Conservation (phyloP, 1,139 yeast species). For the Diutina pseudorugosa region DNA sequence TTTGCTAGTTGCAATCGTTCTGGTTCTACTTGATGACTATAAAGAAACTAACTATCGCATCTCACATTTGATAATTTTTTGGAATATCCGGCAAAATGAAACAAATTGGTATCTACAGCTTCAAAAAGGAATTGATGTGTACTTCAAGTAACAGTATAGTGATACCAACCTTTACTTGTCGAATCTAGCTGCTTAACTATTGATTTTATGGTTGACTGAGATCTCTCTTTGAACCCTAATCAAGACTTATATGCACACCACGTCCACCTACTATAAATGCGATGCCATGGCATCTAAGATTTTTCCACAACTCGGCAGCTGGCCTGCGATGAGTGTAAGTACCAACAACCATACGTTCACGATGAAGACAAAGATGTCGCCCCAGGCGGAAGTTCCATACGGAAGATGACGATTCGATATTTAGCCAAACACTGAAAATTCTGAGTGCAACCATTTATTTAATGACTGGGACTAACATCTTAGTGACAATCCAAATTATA, state of each 20-base stretch:
- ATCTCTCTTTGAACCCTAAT: not conserved
- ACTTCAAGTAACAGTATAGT: no score
- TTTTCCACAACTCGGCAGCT: not conserved
- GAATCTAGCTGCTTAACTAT: no score
- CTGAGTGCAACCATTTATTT: not conserved
- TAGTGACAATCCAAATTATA: not conserved
- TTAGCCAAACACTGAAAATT: conserved; percentile 5
- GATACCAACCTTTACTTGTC: no score
- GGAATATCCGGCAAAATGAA: no score
- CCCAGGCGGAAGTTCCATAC: conserved; percentile 4
- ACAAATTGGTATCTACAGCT: no score
- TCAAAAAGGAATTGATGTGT: no score
- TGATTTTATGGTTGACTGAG: no score
- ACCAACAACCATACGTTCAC: not conserved
- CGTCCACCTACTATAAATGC: not conserved
- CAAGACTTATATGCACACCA: not conserved
- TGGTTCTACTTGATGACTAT: no score
- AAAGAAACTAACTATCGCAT: no score
- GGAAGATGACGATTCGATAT: conserved; percentile 4
- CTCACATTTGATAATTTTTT: no score
- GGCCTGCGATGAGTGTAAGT: not conserved
- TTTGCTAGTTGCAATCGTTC: no score
- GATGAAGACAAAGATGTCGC: conserved; percentile 4
- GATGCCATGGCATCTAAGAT: not conserved
- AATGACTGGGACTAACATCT: not conserved